Conservation (phyloP, 192 early-diverging fungal genomes). For the Coemansia sp. region DNA sequence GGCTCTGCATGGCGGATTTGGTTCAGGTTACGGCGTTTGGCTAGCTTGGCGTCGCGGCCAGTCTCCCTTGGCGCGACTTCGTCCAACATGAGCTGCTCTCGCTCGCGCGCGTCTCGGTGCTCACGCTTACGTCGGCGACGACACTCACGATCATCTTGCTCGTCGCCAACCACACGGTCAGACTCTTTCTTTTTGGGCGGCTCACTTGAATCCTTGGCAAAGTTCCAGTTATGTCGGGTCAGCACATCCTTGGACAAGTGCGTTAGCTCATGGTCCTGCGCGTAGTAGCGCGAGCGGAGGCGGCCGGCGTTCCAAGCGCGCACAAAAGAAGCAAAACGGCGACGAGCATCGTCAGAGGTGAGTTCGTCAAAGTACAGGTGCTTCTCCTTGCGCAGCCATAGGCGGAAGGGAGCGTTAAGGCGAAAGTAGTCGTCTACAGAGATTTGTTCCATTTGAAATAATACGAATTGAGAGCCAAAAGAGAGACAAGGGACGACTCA, state of each 20-base stretch:
- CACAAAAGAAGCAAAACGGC: conserved; percentile 83
- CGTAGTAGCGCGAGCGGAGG: conserved; percentile 56
- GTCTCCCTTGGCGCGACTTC: conserved; percentile 54
- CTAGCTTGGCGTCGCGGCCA: conserved; percentile 40
- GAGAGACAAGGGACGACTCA: background rate
- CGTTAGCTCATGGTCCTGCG: conserved; percentile 62
- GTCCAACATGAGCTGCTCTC: conserved; percentile 43
- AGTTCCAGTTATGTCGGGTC: conserved; percentile 78
- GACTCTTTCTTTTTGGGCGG: conserved; percentile 1
- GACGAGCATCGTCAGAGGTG: conserved; percentile 61
- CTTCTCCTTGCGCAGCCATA: conserved; percentile 77
- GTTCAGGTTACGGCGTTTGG: conserved; percentile 34
- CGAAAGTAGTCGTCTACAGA: conserved; percentile 73
- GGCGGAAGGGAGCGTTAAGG: conserved; percentile 73
- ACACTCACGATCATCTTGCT: conserved; percentile 29
- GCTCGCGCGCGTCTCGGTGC: conserved; percentile 26
- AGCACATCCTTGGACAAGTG: conserved; percentile 61
- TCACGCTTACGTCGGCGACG: conserved; percentile 21
- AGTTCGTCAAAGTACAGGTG: conserved; percentile 78
- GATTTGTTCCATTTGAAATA: background rate
- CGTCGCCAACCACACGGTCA: conserved; percentile 22
- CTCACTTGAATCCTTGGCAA: conserved; percentile 26
- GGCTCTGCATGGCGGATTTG: conserved; percentile 25
- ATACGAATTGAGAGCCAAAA: background rate
- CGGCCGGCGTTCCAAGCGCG: conserved; percentile 80